Conservation (phyloP, 768 basidiomycete species). For the Mycena leptocephala region DNA sequence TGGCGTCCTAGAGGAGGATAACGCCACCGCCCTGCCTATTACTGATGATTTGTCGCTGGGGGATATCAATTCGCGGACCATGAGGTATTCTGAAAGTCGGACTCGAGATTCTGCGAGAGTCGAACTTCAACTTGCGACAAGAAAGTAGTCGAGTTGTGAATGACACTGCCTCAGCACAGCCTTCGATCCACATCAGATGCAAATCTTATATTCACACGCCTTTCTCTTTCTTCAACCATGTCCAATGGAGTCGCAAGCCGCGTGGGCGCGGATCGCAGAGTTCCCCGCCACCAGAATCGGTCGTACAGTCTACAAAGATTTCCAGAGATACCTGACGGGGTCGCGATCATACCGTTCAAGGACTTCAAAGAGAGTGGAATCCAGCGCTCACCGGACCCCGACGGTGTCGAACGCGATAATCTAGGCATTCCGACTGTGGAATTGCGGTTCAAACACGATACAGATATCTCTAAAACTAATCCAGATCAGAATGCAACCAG, state of each 20-base stretch:
- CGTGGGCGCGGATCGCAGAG: background rate
- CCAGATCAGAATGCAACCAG: slow-evolving; percentile 36
- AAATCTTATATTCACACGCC: no score
- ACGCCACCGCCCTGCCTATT: no score
- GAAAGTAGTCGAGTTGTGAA: no score
- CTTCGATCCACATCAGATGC: no score
- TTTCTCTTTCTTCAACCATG: no score
- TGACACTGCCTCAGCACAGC: no score
- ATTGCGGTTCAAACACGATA: slow-evolving; percentile 54
- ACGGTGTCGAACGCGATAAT: slow-evolving; percentile 12
- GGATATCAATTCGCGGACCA: no score
- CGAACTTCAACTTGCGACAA: no score
- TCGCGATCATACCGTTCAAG: slow-evolving; percentile 60
- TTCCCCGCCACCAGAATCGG: background rate
- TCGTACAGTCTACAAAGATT: slow-evolving; percentile 41
- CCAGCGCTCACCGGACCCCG: slow-evolving; percentile 35
- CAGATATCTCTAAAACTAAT: slow-evolving; percentile 71
- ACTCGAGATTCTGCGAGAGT: no score
- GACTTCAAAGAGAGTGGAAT: slow-evolving; percentile 59
- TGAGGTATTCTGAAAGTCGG: no score
- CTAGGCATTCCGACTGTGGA: slow-evolving; percentile 25
- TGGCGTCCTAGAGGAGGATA: no score
- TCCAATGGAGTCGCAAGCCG: background rate
- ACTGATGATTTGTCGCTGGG: no score
- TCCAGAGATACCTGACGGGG: slow-evolving; percentile 58